Evolutionary conservation across 495 filamentous ascomycete species (phyloP).

Genomic region (Annulohypoxylon stygium): DNA sequence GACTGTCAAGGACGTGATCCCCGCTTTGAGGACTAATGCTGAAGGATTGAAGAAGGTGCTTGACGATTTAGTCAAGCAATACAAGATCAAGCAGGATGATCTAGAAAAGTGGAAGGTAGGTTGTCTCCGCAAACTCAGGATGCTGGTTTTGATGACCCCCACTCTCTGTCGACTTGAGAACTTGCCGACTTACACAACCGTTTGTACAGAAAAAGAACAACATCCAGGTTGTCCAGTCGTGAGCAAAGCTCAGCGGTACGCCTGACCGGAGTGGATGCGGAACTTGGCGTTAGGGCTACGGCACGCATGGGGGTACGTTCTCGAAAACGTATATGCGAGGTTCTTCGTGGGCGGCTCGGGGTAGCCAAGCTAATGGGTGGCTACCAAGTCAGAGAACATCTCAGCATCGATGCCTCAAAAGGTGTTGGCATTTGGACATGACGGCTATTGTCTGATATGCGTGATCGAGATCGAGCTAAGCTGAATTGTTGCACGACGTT

Average conservation of each 20-base stretch:
- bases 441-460: constrained; percentile 28
- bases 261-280: constrained; percentile 28
- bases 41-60: constrained; percentile 97
- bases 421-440: constrained; percentile 29
- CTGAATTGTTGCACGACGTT: constrained; percentile 39
- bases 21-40: constrained; percentile 91
- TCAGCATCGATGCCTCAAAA: constrained; percentile 19
- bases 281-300: constrained; percentile 17
- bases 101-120: constrained; percentile 98
- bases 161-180: constrained; percentile 29
- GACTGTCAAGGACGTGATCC: constrained; percentile 91
- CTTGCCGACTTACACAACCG: constrained; percentile 41
- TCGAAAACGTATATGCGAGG: constrained; percentile 17
- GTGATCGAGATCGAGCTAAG: constrained; percentile 43
- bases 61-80: constrained; percentile 95
- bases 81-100: constrained; percentile 93
- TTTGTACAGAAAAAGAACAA: constrained; percentile 93
- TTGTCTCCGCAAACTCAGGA: constrained; percentile 37
- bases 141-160: constrained; percentile 14
- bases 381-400: constrained; percentile 30
- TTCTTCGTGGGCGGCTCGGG: constrained; percentile 27
- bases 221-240: constrained; percentile 91
- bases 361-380: constrained; percentile 26
- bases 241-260: constrained; percentile 37
- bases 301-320: constrained; percentile 17